phyloP scores from a whole-genome alignment of 306 rosid species.

The Cyclanthera cordifolia region DNA sequence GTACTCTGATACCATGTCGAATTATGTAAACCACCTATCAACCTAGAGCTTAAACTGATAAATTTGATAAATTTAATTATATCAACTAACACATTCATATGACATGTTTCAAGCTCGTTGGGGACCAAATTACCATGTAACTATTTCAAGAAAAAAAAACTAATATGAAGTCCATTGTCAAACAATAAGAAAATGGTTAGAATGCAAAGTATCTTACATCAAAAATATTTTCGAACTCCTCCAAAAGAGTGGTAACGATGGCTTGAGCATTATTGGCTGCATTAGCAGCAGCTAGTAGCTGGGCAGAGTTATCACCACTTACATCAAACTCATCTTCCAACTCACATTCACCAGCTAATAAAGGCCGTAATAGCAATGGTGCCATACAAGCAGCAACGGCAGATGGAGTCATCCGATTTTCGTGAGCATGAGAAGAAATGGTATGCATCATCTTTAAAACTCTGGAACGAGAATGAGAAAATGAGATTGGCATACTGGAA shows the following conservation, averaged over 20 bases:
- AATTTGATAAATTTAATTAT: no score
- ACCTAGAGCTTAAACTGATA: no score
- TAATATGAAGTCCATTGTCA: background rate
- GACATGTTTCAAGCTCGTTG: background rate
- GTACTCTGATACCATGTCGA: no score
- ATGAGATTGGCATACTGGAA: background rate
- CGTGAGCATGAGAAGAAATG: conserved; percentile 65
- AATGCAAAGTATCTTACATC: conserved; percentile 48
- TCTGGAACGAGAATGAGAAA: conserved; percentile 33
- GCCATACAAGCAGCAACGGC: conserved; percentile 99
- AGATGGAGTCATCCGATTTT: conserved; percentile 90
- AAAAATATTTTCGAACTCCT: conserved; percentile 84
- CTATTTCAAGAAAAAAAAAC: background rate
- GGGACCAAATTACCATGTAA: background rate
- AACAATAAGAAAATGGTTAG: conserved; percentile 18
- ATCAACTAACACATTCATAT: no score
- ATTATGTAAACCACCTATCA: no score
- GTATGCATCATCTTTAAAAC: conserved; percentile 92
- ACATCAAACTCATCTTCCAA: conserved; percentile 84
- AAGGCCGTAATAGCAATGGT: conserved; percentile 89
- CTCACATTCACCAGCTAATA: conserved; percentile 95
- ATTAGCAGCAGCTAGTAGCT: conserved; percentile 97
- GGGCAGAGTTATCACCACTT: conserved; percentile 85
- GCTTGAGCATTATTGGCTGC: conserved; percentile 98
- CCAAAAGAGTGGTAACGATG: conserved; percentile 75